A percentile compares a stretch with the other conserved stretches of the same genome.
These are phyloP conservation scores for Vitis rupestris DNA, from an alignment of 164 flowering plant species.

Conservation along the genomic window DNA sequence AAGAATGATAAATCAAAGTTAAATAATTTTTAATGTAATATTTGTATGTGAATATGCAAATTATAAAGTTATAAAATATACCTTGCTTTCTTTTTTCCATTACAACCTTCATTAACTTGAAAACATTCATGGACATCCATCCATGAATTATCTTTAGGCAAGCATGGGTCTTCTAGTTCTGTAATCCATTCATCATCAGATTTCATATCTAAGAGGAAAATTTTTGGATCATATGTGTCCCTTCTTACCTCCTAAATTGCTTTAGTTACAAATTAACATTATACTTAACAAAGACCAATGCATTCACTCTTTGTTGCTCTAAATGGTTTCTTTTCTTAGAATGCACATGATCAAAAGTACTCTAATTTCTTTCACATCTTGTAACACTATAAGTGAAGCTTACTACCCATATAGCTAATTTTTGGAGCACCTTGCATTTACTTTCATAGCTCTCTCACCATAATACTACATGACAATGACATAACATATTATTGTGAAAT, in stretches of 20 bases:
- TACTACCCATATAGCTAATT: neutral
- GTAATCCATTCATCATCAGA: slow-evolving; percentile 11
- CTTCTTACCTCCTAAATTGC: neutral
- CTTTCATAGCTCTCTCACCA: slow-evolving; percentile 2
- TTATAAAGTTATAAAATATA: too few relatives aligned
- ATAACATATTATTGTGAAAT: too few relatives aligned
- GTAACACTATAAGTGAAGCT: slow-evolving; percentile 5
- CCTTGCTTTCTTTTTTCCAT: neutral
- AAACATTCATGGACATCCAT: slow-evolving; percentile 10
- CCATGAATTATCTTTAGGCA: slow-evolving; percentile 7
- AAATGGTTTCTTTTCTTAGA: slow-evolving; percentile 11
- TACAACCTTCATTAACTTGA: neutral
- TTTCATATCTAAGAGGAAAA: slow-evolving; percentile 9
- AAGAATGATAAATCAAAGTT: too few relatives aligned
- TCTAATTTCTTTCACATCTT: slow-evolving; percentile 11
- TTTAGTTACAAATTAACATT: too few relatives aligned
- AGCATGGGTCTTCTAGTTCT: slow-evolving; percentile 1
- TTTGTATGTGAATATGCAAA: too few relatives aligned
- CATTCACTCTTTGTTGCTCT: slow-evolving; percentile 8
- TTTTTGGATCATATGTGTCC: slow-evolving; percentile 3
- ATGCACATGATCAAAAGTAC: slow-evolving; percentile 10
- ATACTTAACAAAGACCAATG: slow-evolving; percentile 5
- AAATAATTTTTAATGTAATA: too few relatives aligned
- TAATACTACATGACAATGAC: neutral
- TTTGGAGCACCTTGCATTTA: neutral